Conservation (phyloP, 352 stramenopile species). For the Pythium guiyangense region DNA sequence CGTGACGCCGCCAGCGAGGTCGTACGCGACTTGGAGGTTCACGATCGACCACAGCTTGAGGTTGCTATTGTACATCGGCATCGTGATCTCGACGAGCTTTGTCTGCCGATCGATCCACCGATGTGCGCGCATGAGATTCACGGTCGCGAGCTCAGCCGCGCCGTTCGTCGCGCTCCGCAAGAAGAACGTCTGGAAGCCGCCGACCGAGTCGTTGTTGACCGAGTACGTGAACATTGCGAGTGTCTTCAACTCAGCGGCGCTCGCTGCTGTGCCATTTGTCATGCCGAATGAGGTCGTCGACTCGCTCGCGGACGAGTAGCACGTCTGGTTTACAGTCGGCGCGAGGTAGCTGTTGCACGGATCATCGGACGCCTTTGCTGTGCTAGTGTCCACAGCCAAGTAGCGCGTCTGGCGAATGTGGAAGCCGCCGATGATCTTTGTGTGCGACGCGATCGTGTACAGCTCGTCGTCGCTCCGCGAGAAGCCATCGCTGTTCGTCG, state of each 20-base stretch:
- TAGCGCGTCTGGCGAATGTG: constrained; percentile 53
- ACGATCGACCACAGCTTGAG: constrained; percentile 43
- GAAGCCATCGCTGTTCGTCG: constrained; percentile 20
- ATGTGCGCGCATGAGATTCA: constrained; percentile 34
- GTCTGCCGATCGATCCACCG: constrained; percentile 58
- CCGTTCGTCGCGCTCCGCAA: constrained; percentile 37
- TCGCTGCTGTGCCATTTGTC: constrained; percentile 16
- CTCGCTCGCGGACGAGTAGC: constrained; percentile 33
- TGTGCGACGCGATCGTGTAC: constrained; percentile 60
- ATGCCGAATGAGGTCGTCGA: constrained; percentile 38
- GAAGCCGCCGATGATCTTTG: constrained; percentile 58
- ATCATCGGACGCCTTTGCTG: constrained; percentile 11
- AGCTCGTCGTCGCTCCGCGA: constrained; percentile 13
- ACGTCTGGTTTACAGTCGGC: constrained; percentile 36
- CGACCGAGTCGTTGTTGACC: constrained; percentile 19
- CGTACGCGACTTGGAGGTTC: constrained; percentile 43
- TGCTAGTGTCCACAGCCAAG: constrained; percentile 38
- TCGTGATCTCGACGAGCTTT: constrained; percentile 36
- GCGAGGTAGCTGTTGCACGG: constrained; percentile 12
- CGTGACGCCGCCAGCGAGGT: constrained; percentile 46
- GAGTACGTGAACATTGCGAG: constrained; percentile 60
- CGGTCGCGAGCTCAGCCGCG: constrained; percentile 17
- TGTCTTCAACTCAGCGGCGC: constrained; percentile 13
- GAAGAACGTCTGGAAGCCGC: constrained; percentile 57
- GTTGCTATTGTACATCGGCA: constrained; percentile 59